These are phyloP conservation scores for Aspergillus avenaceus DNA, from an alignment of 495 filamentous ascomycete genomes.

Conservation along the genomic window DNA sequence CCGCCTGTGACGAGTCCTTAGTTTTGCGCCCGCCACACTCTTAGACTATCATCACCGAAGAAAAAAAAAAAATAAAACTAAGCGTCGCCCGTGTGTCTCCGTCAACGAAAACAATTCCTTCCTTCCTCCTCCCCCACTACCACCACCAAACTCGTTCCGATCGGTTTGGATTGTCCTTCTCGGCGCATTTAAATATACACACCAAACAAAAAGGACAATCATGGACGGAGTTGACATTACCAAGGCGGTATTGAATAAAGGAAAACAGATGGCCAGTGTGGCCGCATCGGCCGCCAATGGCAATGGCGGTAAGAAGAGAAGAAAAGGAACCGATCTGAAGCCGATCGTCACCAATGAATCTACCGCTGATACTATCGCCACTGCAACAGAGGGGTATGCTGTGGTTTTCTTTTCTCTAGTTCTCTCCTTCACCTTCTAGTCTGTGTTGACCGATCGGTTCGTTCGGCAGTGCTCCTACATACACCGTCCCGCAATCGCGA, in stretches of 20 bases:
- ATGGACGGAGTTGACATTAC: slow-evolving; percentile 77
- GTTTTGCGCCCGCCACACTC: too few species aligned
- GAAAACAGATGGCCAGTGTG: slow-evolving; percentile 66
- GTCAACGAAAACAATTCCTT: too few species aligned
- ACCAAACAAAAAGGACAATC: too few species aligned
- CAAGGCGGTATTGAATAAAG: slow-evolving; percentile 72
- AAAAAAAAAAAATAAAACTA: too few species aligned
- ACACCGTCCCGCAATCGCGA: slow-evolving; percentile 54
- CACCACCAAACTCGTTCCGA: slow-evolving; percentile 6
- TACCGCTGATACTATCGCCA: slow-evolving; percentile 29
- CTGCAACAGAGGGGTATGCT: slow-evolving; percentile 52
- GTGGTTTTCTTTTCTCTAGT: slow-evolving; percentile 30
- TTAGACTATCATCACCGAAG: too few species aligned
- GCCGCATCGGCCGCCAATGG: slow-evolving; percentile 58
- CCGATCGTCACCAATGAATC: slow-evolving; percentile 85
- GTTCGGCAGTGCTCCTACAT: slow-evolving; percentile 35
- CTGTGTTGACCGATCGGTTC: slow-evolving; percentile 5
- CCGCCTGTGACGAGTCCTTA: too few species aligned
- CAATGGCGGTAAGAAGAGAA: slow-evolving; percentile 74
- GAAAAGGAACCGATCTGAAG: slow-evolving; percentile 80
- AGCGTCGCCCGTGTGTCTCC: too few species aligned
- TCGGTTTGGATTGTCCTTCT: neutral
- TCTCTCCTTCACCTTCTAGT: slow-evolving; percentile 15
- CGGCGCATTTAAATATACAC: slow-evolving; percentile 6
- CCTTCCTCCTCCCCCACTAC: slow-evolving; percentile 7